A percentile compares a stretch with the other conserved stretches of the same genome.
Conservation (phyloP, 1,284 basidiomycete species). For the Moniliophthora roreri region DNA sequence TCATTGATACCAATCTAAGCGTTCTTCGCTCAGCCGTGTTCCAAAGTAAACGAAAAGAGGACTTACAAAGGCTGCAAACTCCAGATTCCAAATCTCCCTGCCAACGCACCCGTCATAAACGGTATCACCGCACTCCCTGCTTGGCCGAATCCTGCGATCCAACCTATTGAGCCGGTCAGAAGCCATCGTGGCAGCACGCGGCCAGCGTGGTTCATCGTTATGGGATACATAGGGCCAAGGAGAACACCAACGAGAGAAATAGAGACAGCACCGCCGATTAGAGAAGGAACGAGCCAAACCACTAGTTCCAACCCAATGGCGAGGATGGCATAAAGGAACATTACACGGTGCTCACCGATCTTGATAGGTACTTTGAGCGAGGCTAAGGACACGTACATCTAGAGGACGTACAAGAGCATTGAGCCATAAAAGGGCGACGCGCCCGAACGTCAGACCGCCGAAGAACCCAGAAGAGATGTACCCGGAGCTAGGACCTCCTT, state of each 20-base stretch:
- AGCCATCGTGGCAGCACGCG: constrained; percentile 25
- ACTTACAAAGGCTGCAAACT: constrained; percentile 26
- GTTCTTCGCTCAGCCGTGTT: background rate
- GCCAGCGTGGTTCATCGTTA: constrained; percentile 24
- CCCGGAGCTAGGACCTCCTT: constrained; percentile 27
- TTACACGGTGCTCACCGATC: constrained; percentile 22
- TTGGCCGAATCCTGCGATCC: constrained; percentile 29
- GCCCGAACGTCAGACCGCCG: constrained; percentile 28
- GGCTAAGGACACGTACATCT: background rate
- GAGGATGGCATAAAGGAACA: constrained; percentile 21
- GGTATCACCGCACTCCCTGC: constrained; percentile 20
- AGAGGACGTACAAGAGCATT: constrained; percentile 19
- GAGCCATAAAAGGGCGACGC: constrained; percentile 26
- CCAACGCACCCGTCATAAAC: constrained; percentile 23
- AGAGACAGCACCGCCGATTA: constrained; percentile 47
- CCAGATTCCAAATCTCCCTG: constrained; percentile 22
- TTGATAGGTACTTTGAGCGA: background rate
- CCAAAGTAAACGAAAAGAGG: background rate
- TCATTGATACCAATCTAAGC: background rate
- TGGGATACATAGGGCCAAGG: constrained; percentile 31
- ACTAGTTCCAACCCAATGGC: constrained; percentile 43
- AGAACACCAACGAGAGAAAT: constrained; percentile 29
- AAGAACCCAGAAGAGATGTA: constrained; percentile 35
- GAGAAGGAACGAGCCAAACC: constrained; percentile 48
- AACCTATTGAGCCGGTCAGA: constrained; percentile 24